Conservation (phyloP, 1,284 basidiomycete genomes). For the Ganoderma leucocontextum region DNA sequence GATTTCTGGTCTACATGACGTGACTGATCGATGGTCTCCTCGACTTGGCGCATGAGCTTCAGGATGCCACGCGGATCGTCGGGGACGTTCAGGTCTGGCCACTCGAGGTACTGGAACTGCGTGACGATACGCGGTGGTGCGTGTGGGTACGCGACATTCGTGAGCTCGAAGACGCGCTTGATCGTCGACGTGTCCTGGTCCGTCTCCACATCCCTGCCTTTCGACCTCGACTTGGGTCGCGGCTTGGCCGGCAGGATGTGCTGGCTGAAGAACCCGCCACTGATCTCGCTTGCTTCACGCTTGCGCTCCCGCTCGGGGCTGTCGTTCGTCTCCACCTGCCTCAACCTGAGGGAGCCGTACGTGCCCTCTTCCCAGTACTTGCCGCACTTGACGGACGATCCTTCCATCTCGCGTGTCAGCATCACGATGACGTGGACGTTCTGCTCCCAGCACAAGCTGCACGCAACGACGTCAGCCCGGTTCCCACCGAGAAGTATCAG, state of each 20-base stretch:
- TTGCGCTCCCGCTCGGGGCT: slow-evolving; percentile 40
- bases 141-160: slow-evolving; percentile 65
- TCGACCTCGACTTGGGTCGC: slow-evolving; percentile 22
- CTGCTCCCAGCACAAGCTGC: slow-evolving; percentile 82
- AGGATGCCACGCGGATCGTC: slow-evolving; percentile 80
- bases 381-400: slow-evolving; percentile 89
- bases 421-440: slow-evolving; percentile 84
- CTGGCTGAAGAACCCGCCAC: slow-evolving; percentile 39
- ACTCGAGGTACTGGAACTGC: slow-evolving; percentile 90
- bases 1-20: slow-evolving; percentile 49
- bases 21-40: slow-evolving; percentile 65
- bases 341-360: slow-evolving; percentile 77
- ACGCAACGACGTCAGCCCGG: slow-evolving; percentile 3
- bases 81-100: slow-evolving; percentile 96
- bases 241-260: slow-evolving; percentile 28
- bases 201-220: slow-evolving; percentile 15
- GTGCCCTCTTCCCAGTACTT: slow-evolving; percentile 84
- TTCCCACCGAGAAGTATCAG: slow-evolving; percentile 2
- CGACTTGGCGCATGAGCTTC: slow-evolving; percentile 69
- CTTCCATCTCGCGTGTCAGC: slow-evolving; percentile 94
- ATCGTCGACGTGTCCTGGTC: slow-evolving; percentile 52
- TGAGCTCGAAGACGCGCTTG: slow-evolving; percentile 76
- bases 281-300: slow-evolving; percentile 44
- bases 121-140: slow-evolving; percentile 67
- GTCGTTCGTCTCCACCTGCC: slow-evolving; percentile 66